These are phyloP conservation scores for Hibiscus tridactylites DNA, from an alignment of 345 rosid species.

Conservation along the genomic window DNA sequence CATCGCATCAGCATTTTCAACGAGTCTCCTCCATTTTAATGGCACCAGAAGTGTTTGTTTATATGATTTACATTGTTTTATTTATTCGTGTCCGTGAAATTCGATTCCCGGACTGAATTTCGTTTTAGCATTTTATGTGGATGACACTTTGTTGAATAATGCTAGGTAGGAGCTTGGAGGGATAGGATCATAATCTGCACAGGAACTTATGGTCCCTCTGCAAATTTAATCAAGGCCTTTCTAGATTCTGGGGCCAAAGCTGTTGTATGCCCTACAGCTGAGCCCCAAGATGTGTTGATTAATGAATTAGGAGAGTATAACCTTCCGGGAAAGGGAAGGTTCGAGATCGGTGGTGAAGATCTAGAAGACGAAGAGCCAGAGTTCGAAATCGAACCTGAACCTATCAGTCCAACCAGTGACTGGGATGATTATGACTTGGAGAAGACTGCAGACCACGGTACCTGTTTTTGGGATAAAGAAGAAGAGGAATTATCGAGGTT, in stretches of 20 bases:
- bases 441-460: constrained; percentile 24
- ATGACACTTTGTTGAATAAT: constrained; percentile 11
- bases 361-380: not conserved
- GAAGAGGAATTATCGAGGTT: constrained; percentile 72
- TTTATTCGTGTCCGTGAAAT: not conserved
- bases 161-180: constrained; percentile 94
- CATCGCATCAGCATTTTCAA: too few species aligned
- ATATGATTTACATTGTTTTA: not conserved
- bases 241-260: constrained; percentile 90
- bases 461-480: constrained; percentile 64
- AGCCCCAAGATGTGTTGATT: constrained; percentile 56
- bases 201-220: constrained; percentile 71
- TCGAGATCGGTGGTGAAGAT: constrained; percentile 54
- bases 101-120: not conserved
- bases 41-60: not conserved
- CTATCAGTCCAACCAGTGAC: constrained; percentile 66
- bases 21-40: too few species aligned
- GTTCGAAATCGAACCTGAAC: constrained; percentile 28
- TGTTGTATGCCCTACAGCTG: constrained; percentile 58
- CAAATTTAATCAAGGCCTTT: constrained; percentile 51
- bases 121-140: not conserved
- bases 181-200: constrained; percentile 86
- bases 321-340: constrained; percentile 52
- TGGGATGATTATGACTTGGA: constrained; percentile 94
- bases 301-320: constrained; percentile 41